These are phyloP conservation scores for Pseudofabraea citricarpa DNA, from an alignment of 2,329 filamentous ascomycete genomes.

Conservation along the genomic window DNA sequence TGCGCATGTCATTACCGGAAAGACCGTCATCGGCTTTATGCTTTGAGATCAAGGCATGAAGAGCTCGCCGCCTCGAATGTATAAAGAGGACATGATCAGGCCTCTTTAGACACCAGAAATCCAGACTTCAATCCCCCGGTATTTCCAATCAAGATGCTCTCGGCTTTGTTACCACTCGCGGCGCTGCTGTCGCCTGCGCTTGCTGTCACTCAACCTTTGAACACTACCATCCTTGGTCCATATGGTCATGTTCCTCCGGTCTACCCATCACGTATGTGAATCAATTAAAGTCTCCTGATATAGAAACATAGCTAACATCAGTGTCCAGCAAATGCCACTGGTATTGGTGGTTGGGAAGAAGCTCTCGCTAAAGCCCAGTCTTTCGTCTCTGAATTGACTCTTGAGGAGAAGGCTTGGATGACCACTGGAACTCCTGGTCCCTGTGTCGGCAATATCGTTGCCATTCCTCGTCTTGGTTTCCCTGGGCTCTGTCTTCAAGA, in stretches of 20 bases:
- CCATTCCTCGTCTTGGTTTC: slow-evolving; percentile 63
- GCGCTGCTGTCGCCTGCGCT: slow-evolving; percentile 14
- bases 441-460: slow-evolving; percentile 74
- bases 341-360: slow-evolving; percentile 45
- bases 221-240: slow-evolving; percentile 15
- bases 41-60: too few relatives aligned
- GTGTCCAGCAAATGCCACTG: slow-evolving; percentile 20
- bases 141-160: slow-evolving; percentile 15
- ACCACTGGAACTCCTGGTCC: slow-evolving; percentile 56
- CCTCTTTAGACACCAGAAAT: too few relatives aligned
- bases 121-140: too few relatives aligned
- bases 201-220: slow-evolving; percentile 11
- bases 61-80: too few relatives aligned
- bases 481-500: slow-evolving; percentile 67
- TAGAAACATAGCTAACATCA: neutral
- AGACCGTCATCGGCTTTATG: too few relatives aligned
- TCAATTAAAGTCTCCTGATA: too few relatives aligned
- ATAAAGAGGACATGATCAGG: too few relatives aligned
- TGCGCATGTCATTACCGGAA: too few relatives aligned
- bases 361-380: slow-evolving; percentile 64
- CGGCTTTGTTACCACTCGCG: slow-evolving; percentile 10
- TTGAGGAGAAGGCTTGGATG: slow-evolving; percentile 74
- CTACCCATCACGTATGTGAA: slow-evolving; percentile 26
- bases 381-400: slow-evolving; percentile 68
- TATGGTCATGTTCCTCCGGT: slow-evolving; percentile 21